These are phyloP conservation scores for Fusarium metavorans DNA, from an alignment of 2,329 filamentous ascomycete genomes.

Conservation along the genomic window DNA sequence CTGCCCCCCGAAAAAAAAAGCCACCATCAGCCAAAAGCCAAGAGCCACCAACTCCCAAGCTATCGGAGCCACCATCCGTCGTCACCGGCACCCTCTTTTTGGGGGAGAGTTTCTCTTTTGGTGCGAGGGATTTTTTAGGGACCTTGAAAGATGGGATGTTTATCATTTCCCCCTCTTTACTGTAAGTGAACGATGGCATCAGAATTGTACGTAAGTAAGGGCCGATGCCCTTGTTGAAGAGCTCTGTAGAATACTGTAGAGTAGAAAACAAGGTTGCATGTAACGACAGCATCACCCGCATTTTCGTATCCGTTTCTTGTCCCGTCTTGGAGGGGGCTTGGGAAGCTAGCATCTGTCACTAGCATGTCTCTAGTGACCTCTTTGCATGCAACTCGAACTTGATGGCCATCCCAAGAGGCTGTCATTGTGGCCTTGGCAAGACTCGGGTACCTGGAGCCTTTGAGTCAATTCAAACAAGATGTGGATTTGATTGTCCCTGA, in stretches of 20 bases:
- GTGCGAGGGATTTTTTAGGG: slow-evolving; percentile 27
- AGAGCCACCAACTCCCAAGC: slow-evolving; percentile 1
- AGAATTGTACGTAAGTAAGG: background rate
- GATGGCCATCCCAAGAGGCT: background rate
- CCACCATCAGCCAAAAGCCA: slow-evolving; percentile 1
- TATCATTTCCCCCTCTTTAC: slow-evolving; percentile 21
- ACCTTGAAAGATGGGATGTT: background rate
- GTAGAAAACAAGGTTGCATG: background rate
- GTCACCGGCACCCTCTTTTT: slow-evolving; percentile 7
- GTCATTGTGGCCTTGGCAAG: background rate
- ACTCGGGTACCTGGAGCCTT: background rate
- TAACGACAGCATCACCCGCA: background rate
- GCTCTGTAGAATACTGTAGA: too few relatives aligned
- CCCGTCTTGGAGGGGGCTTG: background rate
- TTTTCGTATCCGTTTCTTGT: slow-evolving; percentile 1
- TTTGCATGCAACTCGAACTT: background rate
- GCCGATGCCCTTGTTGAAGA: too few relatives aligned
- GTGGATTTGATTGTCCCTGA: background rate
- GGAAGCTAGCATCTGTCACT: background rate
- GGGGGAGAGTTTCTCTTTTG: background rate
- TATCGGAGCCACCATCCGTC: slow-evolving; percentile 19
- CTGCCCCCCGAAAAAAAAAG: background rate
- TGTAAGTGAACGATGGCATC: slow-evolving; percentile 6
- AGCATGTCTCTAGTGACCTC: background rate
- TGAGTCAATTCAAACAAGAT: background rate